Evolutionary conservation across 2,329 filamentous ascomycete species (phyloP), one percentile per base, ranked within the genome.

Genomic region (Tolypocladium pustulatum): DNA sequence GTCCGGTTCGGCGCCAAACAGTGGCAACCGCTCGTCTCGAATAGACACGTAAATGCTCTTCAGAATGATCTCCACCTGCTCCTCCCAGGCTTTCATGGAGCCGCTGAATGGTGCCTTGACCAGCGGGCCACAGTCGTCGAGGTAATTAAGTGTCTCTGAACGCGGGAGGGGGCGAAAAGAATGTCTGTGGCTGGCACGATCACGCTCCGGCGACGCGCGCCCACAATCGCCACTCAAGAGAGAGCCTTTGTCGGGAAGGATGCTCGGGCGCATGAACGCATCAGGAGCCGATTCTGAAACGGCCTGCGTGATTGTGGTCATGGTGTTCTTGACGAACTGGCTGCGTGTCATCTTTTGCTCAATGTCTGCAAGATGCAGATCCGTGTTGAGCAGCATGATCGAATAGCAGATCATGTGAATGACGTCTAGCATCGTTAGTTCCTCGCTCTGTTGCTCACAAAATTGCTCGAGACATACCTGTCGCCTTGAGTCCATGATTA

Each of bases 371-470:
- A 97, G 74, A 68, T 99, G 93, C 58, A 99, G 78, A 76, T 99
- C 94, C 38, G 94, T 99, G 68, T 99, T 99, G 62, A 99, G 81
- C 13, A 99, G 81, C 68, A 99, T 87, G 63, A 99, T 85, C 1
- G 94, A 97, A 73, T 97, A 99, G 74, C 91, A 95, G 63, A 97
- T 95, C 30, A 92, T 97, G 71, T 99, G 93, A 22, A 99, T 92
- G 54, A 97, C 89, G 75, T 97, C 93, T 89, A 55, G 38, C 61
- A 8, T 15, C 27, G 63, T 79, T 65, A 76, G 73, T 62, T 25
- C 15, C 13, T 27, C 4, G 13, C 0, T 25, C 0, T 13, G 20
- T 15, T 32, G 32, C 27, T 34, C 57, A 12, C 54, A 46, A 25
- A 56, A n/a, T 25, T 13, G 56, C 40, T 41, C 4, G n/a, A 8